phyloP scores from a whole-genome alignment of 2,329 filamentous ascomycete genomes.

The Capronia americana region DNA sequence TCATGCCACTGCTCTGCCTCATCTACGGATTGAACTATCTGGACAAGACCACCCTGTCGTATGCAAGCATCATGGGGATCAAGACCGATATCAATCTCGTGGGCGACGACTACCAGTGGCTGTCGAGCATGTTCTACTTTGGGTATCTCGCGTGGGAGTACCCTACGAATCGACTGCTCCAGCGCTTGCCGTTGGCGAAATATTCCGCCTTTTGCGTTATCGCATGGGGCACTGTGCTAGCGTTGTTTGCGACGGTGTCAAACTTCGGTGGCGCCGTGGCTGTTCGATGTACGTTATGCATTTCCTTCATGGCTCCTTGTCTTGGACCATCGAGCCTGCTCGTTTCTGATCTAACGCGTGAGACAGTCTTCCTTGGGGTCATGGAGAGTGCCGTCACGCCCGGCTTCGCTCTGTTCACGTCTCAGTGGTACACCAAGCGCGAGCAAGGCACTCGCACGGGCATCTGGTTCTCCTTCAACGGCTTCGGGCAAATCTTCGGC shows the following conservation, averaged over 20 bases:
- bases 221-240: slow-evolving; percentile 66
- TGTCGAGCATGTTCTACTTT: slow-evolving; percentile 47
- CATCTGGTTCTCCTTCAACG: slow-evolving; percentile 74
- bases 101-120: slow-evolving; percentile 59
- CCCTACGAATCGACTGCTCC: slow-evolving; percentile 69
- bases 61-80: slow-evolving; percentile 62
- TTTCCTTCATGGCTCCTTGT: not conserved
- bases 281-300: slow-evolving; percentile 53
- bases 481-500: slow-evolving; percentile 68
- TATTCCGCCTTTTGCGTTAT: slow-evolving; percentile 70
- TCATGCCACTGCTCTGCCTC: slow-evolving; percentile 66
- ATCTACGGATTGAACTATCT: slow-evolving; percentile 64
- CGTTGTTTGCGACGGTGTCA: slow-evolving; percentile 67
- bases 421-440: slow-evolving; percentile 74
- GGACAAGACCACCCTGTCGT: slow-evolving; percentile 59
- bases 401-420: slow-evolving; percentile 71
- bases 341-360: not conserved
- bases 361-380: slow-evolving; percentile 53
- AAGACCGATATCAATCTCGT: slow-evolving; percentile 53
- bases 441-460: slow-evolving; percentile 69
- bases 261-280: slow-evolving; percentile 68
- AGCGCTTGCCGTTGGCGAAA: slow-evolving; percentile 69
- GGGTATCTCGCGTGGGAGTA: slow-evolving; percentile 67
- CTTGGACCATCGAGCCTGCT: too few species aligned
- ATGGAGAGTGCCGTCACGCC: slow-evolving; percentile 73